Evolutionary conservation across 345 rosid species (phyloP), one percentile per base, ranked within the genome.

Genomic region (Jatropha curcas): DNA sequence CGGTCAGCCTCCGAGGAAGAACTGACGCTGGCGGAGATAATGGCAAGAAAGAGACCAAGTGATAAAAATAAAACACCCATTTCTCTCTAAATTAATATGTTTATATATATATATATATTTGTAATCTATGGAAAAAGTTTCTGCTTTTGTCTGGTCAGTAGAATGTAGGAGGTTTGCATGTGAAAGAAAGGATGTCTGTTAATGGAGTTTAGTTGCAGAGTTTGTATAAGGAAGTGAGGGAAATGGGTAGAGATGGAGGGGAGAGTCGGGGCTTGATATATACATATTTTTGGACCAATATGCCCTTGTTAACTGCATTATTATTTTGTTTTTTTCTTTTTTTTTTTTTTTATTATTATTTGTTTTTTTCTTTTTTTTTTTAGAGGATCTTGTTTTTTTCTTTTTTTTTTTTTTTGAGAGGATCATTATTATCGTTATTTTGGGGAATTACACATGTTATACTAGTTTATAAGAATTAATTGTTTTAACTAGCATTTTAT

Each of bases 1-100:
- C 59, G 80, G 82, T 94, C 97, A 0, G 92, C 20, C 25, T 88
- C 80, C 11, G 88, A 35, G 82, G 93, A 94, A 60, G 79, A 76
- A 67, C 46, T 51, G 53, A 78, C 93, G 71, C 39, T 58, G 48
- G 65, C 34, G 50, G 84, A 53, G 77, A 77, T 11, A 34, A 72
- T 51, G 30, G 83, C 70, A 35, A 88, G 13, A 14, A 83, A 69
- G 79, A 79, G 56, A 39, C 58, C 31, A 27, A 82, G 12, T 37
- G 83, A 65, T n/a, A 48, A 50, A 52, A 73, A 58, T 65, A 82
- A 64, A 39, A 71, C 53, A 65, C 79, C 75, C 84, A 81, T 79
- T 55, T 63, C 1, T 51, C 17, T 7, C 24, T 5, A 0, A 0
- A 19, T 2, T 19, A 5, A 2, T 28, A 16, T 12, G 45, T 41